These are phyloP conservation scores for Chlorophyllum brunneum DNA, from an alignment of 768 basidiomycete species.

Conservation along the genomic window DNA sequence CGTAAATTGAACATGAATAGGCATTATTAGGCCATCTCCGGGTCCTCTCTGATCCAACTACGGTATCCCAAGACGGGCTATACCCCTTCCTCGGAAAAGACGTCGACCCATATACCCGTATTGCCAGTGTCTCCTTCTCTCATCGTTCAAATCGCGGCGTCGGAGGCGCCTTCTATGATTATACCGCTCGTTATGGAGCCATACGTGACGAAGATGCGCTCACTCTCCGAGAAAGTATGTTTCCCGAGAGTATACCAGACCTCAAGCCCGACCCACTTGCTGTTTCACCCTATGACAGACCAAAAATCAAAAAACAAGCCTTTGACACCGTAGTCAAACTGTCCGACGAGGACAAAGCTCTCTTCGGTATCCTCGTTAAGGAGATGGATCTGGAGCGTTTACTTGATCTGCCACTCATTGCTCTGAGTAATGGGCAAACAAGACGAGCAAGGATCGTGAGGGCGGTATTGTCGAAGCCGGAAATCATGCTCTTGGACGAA, in stretches of 20 bases:
- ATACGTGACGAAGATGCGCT: conserved; percentile 79
- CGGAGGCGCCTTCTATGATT: conserved; percentile 85
- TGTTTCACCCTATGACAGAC: conserved; percentile 24
- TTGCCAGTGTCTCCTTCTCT: conserved; percentile 65
- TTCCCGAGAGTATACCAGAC: conserved; percentile 40
- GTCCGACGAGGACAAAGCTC: conserved; percentile 6
- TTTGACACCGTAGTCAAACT: conserved; percentile 12
- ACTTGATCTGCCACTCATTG: conserved; percentile 81
- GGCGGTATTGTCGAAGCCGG: conserved; percentile 66
- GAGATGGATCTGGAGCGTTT: conserved; percentile 55
- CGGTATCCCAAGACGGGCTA: conserved; percentile 57
- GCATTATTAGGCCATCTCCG: conserved; percentile 69
- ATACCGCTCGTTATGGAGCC: conserved; percentile 88
- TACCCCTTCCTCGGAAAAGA: conserved; percentile 57
- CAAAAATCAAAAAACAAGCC: neutral
- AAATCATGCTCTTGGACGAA: conserved; percentile 85
- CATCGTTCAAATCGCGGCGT: conserved; percentile 47
- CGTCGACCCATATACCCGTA: conserved; percentile 43
- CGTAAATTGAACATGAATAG: conserved; percentile 27
- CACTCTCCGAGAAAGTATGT: conserved; percentile 72
- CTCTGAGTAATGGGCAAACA: conserved; percentile 90
- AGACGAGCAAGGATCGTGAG: conserved; percentile 79
- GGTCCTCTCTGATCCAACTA: conserved; percentile 52
- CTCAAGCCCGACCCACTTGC: conserved; percentile 7
- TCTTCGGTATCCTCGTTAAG: conserved; percentile 52